Base-by-base conservation (phyloP, 2,329 filamentous ascomycete genomes). In the Clonostachys rosea region DNA sequence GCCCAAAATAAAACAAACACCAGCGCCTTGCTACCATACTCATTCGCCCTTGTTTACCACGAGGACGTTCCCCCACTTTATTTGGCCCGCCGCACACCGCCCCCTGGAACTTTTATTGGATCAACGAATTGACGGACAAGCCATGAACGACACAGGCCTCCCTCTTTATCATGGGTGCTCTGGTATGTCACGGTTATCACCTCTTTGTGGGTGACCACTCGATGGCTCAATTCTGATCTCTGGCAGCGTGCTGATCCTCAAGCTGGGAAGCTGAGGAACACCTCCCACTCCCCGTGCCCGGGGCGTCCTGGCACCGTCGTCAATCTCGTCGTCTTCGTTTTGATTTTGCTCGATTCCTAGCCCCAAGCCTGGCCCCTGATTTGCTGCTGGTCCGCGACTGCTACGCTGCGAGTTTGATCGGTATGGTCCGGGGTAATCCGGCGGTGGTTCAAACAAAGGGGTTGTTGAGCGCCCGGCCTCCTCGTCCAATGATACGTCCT, bases 181-280 rank as follows among this genome's bases (percentile, higher is more conserved):
- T 30, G 24, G 24, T 30, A 30, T 3, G 24, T 30, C 24, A 30
- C 24, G 24, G 9, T 30, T 30, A 30, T 30, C 24, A 5, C 24
- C 24, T 30, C 24, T 30, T 30, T 30, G 24, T 34, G 59, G 56
- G 34, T 59, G 53, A 34, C 59, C 60, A 42, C 59, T 62, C 20
- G 71, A 75, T n/a, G 76, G 75, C 55, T 83, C 75, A 43, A 83
- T 74, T 24, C 82, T 73, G 56, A 84, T 84, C 52, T 75, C 73
- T 4, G 81, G 81, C 24, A 84, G 60, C 30, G 59, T 59, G 16
- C 61, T 56, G 34, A 83, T 65, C 43, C 71, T 68, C 53, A 83
- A 55, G 53, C 74, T 80, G 3, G 79, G 78, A 43, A 83, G 62
- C 51, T 73, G 76, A 0, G 75, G 75, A 7, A 63, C 56, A 2